Conservation (phyloP, 352 stramenopile genomes). For the Phytophthora vignae region DNA sequence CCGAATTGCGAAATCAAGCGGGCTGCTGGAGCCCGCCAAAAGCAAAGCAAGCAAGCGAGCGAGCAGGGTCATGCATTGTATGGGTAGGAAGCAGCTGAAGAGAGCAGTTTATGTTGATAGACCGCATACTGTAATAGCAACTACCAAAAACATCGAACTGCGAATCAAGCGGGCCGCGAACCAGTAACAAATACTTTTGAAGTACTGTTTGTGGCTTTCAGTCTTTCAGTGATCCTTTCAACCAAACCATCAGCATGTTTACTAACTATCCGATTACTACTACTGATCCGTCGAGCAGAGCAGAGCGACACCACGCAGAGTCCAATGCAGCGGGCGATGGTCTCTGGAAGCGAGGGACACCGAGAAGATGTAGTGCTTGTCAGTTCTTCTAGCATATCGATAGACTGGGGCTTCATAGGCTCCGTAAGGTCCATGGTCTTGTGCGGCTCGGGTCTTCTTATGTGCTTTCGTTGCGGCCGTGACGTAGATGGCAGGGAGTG, state of each 20-base stretch:
- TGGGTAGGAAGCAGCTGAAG: too few relatives aligned
- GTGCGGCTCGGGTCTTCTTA: constrained; percentile 74
- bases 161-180: too few relatives aligned
- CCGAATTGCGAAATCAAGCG: too few relatives aligned
- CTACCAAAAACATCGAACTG: too few relatives aligned
- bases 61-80: too few relatives aligned
- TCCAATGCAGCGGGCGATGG: constrained; percentile 82
- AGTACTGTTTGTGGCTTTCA: background rate
- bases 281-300: constrained; percentile 71
- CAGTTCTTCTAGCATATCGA: constrained; percentile 77
- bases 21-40: too few relatives aligned
- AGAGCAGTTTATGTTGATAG: too few relatives aligned
- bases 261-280: background rate
- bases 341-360: constrained; percentile 78
- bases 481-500: constrained; percentile 81
- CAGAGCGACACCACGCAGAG: constrained; percentile 75
- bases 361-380: constrained; percentile 83
- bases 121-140: too few relatives aligned
- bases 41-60: too few relatives aligned
- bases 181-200: background rate
- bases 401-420: constrained; percentile 84
- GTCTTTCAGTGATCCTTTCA: background rate
- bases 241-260: background rate
- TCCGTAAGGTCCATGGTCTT: constrained; percentile 79
- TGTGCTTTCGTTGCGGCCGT: constrained; percentile 78